Conservation (phyloP, 2,329 filamentous ascomycete species). For the Bipolaris sorokiniana region DNA sequence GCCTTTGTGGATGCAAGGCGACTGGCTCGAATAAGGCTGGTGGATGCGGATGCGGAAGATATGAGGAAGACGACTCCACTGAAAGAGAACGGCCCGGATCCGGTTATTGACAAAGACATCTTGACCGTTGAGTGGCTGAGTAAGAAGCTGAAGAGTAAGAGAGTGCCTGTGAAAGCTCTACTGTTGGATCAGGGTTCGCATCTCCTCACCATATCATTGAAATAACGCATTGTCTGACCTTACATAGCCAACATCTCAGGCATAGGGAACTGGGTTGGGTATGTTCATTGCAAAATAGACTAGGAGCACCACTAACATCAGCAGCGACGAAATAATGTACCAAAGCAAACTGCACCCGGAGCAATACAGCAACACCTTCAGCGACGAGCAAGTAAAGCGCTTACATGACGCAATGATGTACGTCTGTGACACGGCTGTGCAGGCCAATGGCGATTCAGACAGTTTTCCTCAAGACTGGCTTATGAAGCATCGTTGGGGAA, state of each 20-base stretch:
- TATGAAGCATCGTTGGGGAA: conserved; percentile 87
- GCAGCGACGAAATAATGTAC: conserved; percentile 83
- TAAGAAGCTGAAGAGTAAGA: conserved; percentile 74
- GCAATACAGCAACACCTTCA: conserved; percentile 86
- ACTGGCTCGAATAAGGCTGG: conserved; percentile 77
- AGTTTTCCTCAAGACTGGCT: conserved; percentile 85
- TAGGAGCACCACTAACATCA: neutral
- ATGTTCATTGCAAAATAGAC: conserved; percentile 29
- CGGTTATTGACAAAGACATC: conserved; percentile 77
- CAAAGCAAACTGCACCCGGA: conserved; percentile 89
- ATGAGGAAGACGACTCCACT: conserved; percentile 80
- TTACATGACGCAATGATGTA: conserved; percentile 76
- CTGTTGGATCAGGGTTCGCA: conserved; percentile 73
- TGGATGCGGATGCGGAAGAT: conserved; percentile 77
- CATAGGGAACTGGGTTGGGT: conserved; percentile 95
- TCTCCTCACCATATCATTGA: neutral
- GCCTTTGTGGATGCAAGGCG: conserved; percentile 86
- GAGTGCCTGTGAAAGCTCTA: conserved; percentile 86
- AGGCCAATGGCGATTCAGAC: conserved; percentile 78
- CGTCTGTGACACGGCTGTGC: conserved; percentile 81
- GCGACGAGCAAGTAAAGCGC: conserved; percentile 70
- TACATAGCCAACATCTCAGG: conserved; percentile 74
- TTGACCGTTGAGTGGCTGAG: conserved; percentile 78
- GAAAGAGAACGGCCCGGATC: conserved; percentile 92
- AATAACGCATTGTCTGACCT: neutral